Percentiles rank a stretch among this genome's conserved stretches.
Conservation (phyloP, 1,284 basidiomycete genomes). For the Phylloboletellus chloephorus region DNA sequence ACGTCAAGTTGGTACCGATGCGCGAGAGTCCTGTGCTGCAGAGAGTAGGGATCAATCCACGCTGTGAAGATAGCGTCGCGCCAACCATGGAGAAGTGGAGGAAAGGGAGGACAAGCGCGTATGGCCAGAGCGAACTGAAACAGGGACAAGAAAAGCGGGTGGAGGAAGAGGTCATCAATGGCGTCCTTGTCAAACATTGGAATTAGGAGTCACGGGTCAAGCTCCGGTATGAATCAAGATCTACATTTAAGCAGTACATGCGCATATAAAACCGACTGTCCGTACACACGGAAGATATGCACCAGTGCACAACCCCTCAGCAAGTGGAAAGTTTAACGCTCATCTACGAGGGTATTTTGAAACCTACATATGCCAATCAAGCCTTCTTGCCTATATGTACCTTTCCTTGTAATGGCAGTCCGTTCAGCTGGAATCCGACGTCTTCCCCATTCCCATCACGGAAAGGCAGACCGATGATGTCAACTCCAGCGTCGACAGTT, state of each 20-base stretch:
- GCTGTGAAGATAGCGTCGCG: constrained; percentile 31
- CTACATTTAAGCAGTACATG: constrained; percentile 21
- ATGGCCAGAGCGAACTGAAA: constrained; percentile 36
- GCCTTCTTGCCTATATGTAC: constrained; percentile 61
- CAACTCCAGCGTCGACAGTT: constrained; percentile 53
- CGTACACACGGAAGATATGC: constrained; percentile 10
- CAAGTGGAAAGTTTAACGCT: constrained; percentile 4
- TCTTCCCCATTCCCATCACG: constrained; percentile 30
- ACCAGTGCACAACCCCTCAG: constrained; percentile 7
- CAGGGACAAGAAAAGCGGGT: constrained; percentile 30
- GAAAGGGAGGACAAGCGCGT: constrained; percentile 35
- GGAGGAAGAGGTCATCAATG: constrained; percentile 42
- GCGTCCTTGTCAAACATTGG: constrained; percentile 42
- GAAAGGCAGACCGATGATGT: constrained; percentile 58
- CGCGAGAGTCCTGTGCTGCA: constrained; percentile 31
- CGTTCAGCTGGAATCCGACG: constrained; percentile 52
- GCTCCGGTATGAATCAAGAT: constrained; percentile 9
- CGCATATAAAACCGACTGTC: constrained; percentile 7
- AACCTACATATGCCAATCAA: constrained; percentile 2
- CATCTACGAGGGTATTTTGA: constrained; percentile 3
- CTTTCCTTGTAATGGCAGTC: constrained; percentile 61
- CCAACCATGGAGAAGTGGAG: constrained; percentile 40
- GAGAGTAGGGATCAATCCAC: constrained; percentile 29
- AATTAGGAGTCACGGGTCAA: no score
- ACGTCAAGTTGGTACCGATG: constrained; percentile 30